These are phyloP conservation scores for Daedaleopsis nitida DNA, from an alignment of 768 basidiomycete species.

Conservation along the genomic window DNA sequence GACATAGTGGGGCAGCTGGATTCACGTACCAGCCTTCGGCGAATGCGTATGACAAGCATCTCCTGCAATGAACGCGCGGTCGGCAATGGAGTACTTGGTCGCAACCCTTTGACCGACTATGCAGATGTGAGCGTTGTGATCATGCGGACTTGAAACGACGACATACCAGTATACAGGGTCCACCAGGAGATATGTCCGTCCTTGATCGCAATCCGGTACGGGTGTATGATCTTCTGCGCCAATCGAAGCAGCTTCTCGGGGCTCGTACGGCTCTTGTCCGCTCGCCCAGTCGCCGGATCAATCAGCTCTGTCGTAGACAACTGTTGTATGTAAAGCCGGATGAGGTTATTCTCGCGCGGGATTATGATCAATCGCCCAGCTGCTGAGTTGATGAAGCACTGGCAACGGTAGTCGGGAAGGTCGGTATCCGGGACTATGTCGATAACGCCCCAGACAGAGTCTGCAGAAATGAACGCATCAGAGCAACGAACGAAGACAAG, in stretches of 20 bases:
- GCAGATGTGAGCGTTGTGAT: not conserved
- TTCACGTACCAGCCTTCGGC: slow-evolving; percentile 37
- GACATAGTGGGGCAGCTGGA: no score
- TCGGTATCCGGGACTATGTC: slow-evolving; percentile 54
- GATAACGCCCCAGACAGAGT: slow-evolving; percentile 83
- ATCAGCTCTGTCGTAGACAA: slow-evolving; percentile 39
- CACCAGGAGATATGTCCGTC: slow-evolving; percentile 46
- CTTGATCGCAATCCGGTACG: slow-evolving; percentile 37
- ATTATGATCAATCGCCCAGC: slow-evolving; percentile 54
- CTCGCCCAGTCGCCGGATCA: slow-evolving; percentile 40
- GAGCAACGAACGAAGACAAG: slow-evolving; percentile 13
- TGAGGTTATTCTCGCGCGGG: slow-evolving; percentile 49
- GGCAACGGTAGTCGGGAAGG: slow-evolving; percentile 52
- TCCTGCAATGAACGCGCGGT: slow-evolving; percentile 58
- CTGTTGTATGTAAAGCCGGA: slow-evolving; percentile 57
- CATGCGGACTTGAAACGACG: slow-evolving; percentile 12
- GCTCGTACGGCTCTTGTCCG: slow-evolving; percentile 41
- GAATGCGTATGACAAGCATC: slow-evolving; percentile 53
- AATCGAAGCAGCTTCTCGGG: slow-evolving; percentile 44
- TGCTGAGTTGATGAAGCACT: slow-evolving; percentile 32
- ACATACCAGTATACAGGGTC: slow-evolving; percentile 49
- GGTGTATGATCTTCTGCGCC: slow-evolving; percentile 42
- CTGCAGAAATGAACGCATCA: slow-evolving; percentile 29
- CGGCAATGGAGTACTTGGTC: slow-evolving; percentile 44
- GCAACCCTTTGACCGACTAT: slow-evolving; percentile 59